Evolutionary conservation across 371 early-diverging fungal genomes (phyloP).

Genomic region (Batkoa obscura): DNA sequence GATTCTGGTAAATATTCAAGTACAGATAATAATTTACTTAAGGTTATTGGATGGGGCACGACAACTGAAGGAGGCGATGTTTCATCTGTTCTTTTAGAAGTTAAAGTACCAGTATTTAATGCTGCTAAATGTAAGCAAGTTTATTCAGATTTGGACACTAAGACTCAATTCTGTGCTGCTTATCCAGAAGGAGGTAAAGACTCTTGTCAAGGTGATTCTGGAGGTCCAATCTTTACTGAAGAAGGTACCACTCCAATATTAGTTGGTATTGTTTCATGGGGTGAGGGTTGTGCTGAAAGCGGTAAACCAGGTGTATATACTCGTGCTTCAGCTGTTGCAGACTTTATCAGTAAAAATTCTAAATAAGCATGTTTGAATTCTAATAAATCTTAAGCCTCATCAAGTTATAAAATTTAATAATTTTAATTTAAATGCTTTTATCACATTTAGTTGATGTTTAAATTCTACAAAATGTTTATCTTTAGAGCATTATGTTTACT

Average conservation of each 20-base stretch:
- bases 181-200: slow-evolving; percentile 1
- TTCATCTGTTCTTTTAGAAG: not conserved
- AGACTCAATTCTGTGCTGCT: not conserved
- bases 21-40: not conserved
- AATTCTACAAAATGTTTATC: no score
- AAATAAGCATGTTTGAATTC: no score
- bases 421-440: no score
- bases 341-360: no score
- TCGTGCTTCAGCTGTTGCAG: no score
- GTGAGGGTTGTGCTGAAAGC: not conserved
- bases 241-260: not conserved
- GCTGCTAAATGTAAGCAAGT: not conserved
- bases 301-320: not conserved
- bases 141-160: not conserved
- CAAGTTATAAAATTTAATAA: no score
- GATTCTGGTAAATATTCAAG: not conserved
- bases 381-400: no score
- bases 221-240: slow-evolving; percentile 1
- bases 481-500: no score
- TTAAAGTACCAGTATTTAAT: not conserved
- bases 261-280: not conserved
- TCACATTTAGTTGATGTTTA: no score
- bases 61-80: not conserved
- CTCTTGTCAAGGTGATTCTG: not conserved
- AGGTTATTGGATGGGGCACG: not conserved